phyloP scores from a whole-genome alignment of 2,329 filamentous ascomycete species.

The Endocalyx cinctus region DNA sequence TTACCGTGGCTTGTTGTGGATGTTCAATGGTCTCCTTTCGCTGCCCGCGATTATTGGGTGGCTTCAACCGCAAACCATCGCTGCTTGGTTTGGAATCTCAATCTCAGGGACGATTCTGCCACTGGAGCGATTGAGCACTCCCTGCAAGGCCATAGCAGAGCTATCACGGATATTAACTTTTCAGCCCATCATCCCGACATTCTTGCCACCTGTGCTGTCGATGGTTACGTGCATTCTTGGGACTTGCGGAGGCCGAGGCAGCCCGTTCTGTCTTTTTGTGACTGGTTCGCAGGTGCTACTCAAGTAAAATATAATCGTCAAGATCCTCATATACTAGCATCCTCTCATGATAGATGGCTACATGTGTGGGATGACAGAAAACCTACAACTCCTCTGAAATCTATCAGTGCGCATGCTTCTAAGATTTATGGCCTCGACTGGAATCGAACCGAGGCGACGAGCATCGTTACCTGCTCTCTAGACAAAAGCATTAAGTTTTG shows the following conservation, averaged over 20 bases:
- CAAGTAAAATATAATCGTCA: slow-evolving; percentile 95
- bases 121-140: slow-evolving; percentile 77
- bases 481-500: slow-evolving; percentile 93
- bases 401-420: slow-evolving; percentile 81
- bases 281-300: slow-evolving; percentile 90
- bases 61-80: slow-evolving; percentile 93
- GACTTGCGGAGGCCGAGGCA: slow-evolving; percentile 71
- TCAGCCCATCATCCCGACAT: slow-evolving; percentile 88
- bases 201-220: slow-evolving; percentile 84
- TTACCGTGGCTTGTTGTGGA: slow-evolving; percentile 94
- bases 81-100: slow-evolving; percentile 89
- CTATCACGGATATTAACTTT: slow-evolving; percentile 96
- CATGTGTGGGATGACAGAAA: slow-evolving; percentile 88
- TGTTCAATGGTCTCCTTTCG: slow-evolving; percentile 95
- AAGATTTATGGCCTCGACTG: slow-evolving; percentile 96
- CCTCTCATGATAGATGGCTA: slow-evolving; percentile 81
- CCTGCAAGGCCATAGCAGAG: slow-evolving; percentile 77
- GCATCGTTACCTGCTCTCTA: slow-evolving; percentile 80
- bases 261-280: slow-evolving; percentile 76
- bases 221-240: slow-evolving; percentile 92
- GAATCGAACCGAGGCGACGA: slow-evolving; percentile 71
- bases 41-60: slow-evolving; percentile 85
- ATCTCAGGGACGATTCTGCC: slow-evolving; percentile 67
- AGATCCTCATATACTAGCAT: slow-evolving; percentile 80
- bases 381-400: slow-evolving; percentile 71